Conservation (phyloP, 2,329 filamentous ascomycete species). For the Lachnellula hyalina region DNA sequence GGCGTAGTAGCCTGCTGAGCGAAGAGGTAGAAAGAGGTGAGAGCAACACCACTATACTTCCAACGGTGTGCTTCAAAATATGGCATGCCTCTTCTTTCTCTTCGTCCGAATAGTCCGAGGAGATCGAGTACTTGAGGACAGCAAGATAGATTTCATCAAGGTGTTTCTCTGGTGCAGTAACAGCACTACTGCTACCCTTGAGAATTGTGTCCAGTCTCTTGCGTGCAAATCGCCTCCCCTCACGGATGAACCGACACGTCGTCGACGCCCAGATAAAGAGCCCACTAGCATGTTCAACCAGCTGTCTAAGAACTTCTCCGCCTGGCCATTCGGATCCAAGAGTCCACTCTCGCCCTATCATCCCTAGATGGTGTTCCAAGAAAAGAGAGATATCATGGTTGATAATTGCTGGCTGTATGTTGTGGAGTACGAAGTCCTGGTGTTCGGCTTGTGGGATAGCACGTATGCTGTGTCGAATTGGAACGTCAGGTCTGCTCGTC, state of each 20-base stretch:
- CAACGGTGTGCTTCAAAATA: conserved; percentile 5
- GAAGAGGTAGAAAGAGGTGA: conserved; percentile 8
- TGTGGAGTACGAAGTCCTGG: conserved; percentile 21
- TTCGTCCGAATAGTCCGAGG: conserved; percentile 3
- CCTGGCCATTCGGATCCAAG: conserved; percentile 7
- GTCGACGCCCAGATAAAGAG: conserved; percentile 25
- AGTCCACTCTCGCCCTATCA: conserved; percentile 7
- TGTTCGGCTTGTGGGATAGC: conserved; percentile 12
- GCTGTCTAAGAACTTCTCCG: conserved; percentile 2
- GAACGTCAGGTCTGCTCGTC: conserved; percentile 27
- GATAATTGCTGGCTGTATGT: conserved; percentile 13
- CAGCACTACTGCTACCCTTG: neutral
- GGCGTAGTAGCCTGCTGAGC: conserved; percentile 1
- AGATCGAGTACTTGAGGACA: conserved; percentile 8
- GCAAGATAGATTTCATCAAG: conserved; percentile 14
- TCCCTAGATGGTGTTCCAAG: conserved; percentile 5
- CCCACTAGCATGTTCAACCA: conserved; percentile 18
- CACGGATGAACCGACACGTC: conserved; percentile 13
- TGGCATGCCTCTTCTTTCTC: conserved; percentile 8
- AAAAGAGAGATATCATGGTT: conserved; percentile 20
- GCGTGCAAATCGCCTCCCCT: conserved; percentile 4
- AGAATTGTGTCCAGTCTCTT: conserved; percentile 7
- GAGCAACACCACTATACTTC: conserved; percentile 9
- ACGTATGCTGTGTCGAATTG: too few relatives aligned
- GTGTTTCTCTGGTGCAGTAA: conserved; percentile 8